phyloP scores from a whole-genome alignment of 305 asterid genomes.

The Fraxinus sp. region DNA sequence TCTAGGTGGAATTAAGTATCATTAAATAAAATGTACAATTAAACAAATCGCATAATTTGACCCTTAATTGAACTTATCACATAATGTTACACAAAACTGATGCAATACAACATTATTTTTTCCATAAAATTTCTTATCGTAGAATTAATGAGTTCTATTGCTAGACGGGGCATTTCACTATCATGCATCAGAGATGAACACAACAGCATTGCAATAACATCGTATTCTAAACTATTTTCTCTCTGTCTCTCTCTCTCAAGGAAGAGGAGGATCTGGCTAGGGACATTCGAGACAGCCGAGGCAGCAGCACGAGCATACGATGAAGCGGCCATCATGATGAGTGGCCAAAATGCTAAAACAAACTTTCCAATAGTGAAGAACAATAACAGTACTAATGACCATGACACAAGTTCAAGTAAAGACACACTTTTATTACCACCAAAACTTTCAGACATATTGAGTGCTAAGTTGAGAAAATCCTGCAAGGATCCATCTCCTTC shows the following conservation, averaged over 20 bases:
- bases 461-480: slow-evolving; percentile 64
- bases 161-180: too few species aligned
- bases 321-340: slow-evolving; percentile 73
- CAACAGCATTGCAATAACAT: background rate
- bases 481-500: slow-evolving; percentile 77
- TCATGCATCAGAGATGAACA: background rate
- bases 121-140: background rate
- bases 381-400: background rate
- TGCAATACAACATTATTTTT: too few species aligned
- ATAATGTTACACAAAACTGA: too few species aligned
- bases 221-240: background rate
- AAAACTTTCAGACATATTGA: slow-evolving; percentile 41
- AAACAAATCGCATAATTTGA: too few species aligned
- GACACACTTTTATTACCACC: slow-evolving; percentile 14
- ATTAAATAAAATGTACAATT: too few species aligned
- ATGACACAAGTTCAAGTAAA: background rate
- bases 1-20: too few species aligned
- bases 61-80: too few species aligned
- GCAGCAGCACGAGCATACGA: slow-evolving; percentile 84
- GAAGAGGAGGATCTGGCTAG: slow-evolving; percentile 86
- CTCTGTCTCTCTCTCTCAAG: slow-evolving; percentile 23
- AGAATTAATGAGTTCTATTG: too few species aligned
- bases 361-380: slow-evolving; percentile 46
- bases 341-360: slow-evolving; percentile 71
- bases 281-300: slow-evolving; percentile 82